Conservation (phyloP, 768 basidiomycete species). For the Fomitopsis pulvina region DNA sequence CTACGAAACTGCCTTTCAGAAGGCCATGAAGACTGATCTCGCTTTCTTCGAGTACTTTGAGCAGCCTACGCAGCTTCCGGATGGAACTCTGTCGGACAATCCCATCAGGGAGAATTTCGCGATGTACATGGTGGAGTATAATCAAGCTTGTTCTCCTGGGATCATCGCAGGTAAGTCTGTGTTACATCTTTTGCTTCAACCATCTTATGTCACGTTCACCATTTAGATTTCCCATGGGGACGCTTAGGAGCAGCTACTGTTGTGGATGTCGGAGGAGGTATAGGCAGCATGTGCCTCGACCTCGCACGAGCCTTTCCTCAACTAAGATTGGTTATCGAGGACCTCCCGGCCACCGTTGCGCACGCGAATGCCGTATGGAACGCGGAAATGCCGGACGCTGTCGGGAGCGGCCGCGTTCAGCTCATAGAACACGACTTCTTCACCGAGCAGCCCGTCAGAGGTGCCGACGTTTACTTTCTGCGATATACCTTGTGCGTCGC, state of each 20-base stretch:
- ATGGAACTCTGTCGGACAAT: neutral
- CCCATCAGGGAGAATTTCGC: neutral
- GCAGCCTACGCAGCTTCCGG: no score
- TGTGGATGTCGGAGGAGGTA: slow-evolving; percentile 13
- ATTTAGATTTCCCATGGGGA: slow-evolving; percentile 11
- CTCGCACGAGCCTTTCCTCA: slow-evolving; percentile 11
- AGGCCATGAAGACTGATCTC: slow-evolving; percentile 1
- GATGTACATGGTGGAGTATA: neutral
- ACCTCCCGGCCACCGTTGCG: slow-evolving; percentile 10
- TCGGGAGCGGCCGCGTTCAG: neutral
- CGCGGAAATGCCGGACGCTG: neutral
- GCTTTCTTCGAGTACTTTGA: no score
- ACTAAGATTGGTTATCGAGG: slow-evolving; percentile 16
- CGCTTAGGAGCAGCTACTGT: slow-evolving; percentile 5
- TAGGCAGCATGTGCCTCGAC: slow-evolving; percentile 9
- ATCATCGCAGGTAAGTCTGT: neutral
- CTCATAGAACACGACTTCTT: slow-evolving; percentile 12
- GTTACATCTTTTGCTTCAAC: neutral
- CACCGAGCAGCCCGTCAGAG: slow-evolving; percentile 9
- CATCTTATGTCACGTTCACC: neutral
- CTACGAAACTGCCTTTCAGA: slow-evolving; percentile 5
- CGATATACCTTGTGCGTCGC: slow-evolving; percentile 8
- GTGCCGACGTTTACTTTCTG: slow-evolving; percentile 9
- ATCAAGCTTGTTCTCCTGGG: neutral
- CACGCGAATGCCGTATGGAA: slow-evolving; percentile 8